Evolutionary conservation across 2,329 filamentous ascomycete species (phyloP), one percentile per base, ranked within the genome.

Genomic region (Penicillium sp.): DNA sequence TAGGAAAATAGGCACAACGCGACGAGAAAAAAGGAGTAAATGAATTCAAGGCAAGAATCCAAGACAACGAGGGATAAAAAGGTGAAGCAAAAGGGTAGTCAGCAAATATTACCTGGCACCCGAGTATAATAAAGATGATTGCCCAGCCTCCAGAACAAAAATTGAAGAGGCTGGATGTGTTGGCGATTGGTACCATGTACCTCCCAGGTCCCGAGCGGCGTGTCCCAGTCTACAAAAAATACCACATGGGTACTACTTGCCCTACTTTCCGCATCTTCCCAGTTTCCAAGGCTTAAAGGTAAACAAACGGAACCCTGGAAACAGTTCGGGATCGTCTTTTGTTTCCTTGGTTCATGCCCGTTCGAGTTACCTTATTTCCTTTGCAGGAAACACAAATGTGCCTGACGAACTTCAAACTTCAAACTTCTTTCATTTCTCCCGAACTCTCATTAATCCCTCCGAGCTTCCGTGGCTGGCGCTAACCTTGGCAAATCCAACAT

Each of bases 11-110:
- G 22, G 8, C 22, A 25, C 22, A 25, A 25, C 22, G 34, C 39
- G 41, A 45, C 34, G 29, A 37, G 46, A 45, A 31, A 41, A 48
- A 44, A 41, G 31, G 30, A 33, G n/a, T n/a, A 3, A 9, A 35
- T 18, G 33, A 35, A 31, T 31, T 31, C 29, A 13, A 41, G 40
- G 31, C 41, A 46, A 34, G 36, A 41, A 28, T 42, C 33, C 34
- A 51, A 34, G 28, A 34, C 46, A 48, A 51, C 33, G 48, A 54
- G 50, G 56, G 54, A 50, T 52, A 40, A 18, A 44, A 40, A 41
- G 36, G 30, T 46, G 42, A 46, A 36, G 31, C 14, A 28, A 44
- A 28, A 34, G 19, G 34, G 29, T 19, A 28, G 8, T 41, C 18
- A 42, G 41, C 22, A n/a, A 37, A 45, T 45, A 45, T 45, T 34